Base-by-base conservation (phyloP, 108 stramenopile species). In the Nitzschia sp. region DNA sequence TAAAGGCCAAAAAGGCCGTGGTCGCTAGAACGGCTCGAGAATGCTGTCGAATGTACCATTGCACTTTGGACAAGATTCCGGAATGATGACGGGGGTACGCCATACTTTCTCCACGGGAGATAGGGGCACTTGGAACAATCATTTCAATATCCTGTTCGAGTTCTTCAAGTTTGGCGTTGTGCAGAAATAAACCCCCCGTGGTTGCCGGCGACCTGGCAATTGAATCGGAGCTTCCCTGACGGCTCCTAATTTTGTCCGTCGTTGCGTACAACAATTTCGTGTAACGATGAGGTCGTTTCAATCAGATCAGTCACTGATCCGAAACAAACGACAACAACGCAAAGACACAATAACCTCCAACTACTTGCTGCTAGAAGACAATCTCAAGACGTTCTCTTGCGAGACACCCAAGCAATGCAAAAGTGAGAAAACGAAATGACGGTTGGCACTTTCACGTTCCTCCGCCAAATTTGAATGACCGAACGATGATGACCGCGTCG, bases 51-150 rank as follows among this genome's bases (percentile, higher is more conserved):
- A 76, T 29, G 49, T 59, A 64, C 18, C 36, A 79, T 32, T 79
- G 77, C 3, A 79, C 28, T 54, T 75, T 77, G n/a, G 70, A 19
- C 18, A 85, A 21, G 47, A 65, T 51, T 21, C 51, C 47, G 2
- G 55, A 59, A 30, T 65, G 63, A 31, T 65, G 47, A 19, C 49
- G 57, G 17, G 85, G 85, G 45, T 93, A 93, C 4, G 91, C 91
- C 71, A 78, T 75, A 51, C 77, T 82, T 68, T 93, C 86, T 4
- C 54, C 54, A 21, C 66, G 28, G 30, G 5, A 18, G 25, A 62
- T 11, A 21, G 61, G 61, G 15, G 61, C 42, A 34, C 19, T 18
- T 46, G 35, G 36, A 2, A 26, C 2, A 9, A 34, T 31, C 61
- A 62, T 45, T 15, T 23, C 32, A 42, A 13, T 45, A 26, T 51